These are phyloP conservation scores for Stagonosporopsis rhizophila DNA, from an alignment of 2,329 filamentous ascomycete species.

Conservation along the genomic window DNA sequence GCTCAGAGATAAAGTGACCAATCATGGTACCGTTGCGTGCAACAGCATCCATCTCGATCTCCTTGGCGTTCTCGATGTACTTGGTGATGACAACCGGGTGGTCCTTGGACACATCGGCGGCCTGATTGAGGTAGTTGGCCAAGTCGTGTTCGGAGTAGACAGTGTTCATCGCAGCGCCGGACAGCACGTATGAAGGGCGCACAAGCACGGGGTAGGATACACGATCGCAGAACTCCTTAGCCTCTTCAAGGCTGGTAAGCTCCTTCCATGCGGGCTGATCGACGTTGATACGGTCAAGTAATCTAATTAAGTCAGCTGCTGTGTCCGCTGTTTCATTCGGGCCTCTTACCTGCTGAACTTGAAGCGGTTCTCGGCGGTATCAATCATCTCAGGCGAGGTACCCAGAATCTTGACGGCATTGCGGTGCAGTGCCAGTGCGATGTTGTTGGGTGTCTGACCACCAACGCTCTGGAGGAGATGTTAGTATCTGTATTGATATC, in stretches of 20 bases:
- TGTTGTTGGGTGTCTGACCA: constrained; percentile 97
- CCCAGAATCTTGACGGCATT: constrained; percentile 91
- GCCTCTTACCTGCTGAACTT: constrained; percentile 76
- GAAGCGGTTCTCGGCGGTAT: constrained; percentile 95
- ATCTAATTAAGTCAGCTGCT: constrained; percentile 54
- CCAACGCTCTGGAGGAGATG: no score
- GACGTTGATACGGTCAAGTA: constrained; percentile 92
- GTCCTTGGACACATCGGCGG: constrained; percentile 89
- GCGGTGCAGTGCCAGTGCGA: constrained; percentile 86
- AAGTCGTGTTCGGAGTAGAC: constrained; percentile 96
- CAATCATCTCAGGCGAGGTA: constrained; percentile 98
- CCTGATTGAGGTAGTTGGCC: constrained; percentile 86
- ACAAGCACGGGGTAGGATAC: constrained; percentile 95
- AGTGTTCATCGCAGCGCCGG: constrained; percentile 98
- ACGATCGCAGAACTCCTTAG: constrained; percentile 82
- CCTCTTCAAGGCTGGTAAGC: constrained; percentile 91
- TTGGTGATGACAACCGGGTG: constrained; percentile 99
- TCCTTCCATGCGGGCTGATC: constrained; percentile 99
- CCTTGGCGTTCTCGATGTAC: constrained; percentile 99
- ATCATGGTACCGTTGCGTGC: constrained; percentile 88
- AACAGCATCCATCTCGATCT: constrained; percentile 99
- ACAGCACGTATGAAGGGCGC: constrained; percentile 94
- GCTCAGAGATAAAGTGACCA: constrained; percentile 97
- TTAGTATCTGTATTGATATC: no score
- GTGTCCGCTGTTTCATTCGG: no score